These are phyloP conservation scores for Annona cherimola DNA, from an alignment of 164 flowering plant genomes.

Conservation along the genomic window DNA sequence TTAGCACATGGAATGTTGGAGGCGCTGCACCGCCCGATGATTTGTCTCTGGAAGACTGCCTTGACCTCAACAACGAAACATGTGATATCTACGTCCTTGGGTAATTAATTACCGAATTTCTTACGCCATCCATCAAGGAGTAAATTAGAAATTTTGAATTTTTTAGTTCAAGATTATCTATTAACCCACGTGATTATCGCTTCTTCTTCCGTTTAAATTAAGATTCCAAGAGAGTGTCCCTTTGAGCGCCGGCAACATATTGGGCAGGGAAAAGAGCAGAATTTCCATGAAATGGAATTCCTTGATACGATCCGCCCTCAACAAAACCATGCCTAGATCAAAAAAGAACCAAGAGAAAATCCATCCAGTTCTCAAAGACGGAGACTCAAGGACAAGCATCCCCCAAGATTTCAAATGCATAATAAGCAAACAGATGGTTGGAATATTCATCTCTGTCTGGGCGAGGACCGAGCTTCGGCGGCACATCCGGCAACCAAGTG, in stretches of 20 bases:
- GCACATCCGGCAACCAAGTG: conserved; percentile 40
- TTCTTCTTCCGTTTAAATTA: not conserved
- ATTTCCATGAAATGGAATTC: conserved; percentile 59
- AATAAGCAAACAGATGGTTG: conserved; percentile 76
- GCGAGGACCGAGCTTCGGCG: conserved; percentile 39
- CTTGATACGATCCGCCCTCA: conserved; percentile 52
- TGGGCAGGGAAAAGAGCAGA: conserved; percentile 46
- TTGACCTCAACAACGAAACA: conserved; percentile 8
- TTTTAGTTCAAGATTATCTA: not conserved
- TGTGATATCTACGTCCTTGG: conserved; percentile 26
- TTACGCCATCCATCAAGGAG: not conserved
- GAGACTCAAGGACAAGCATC: conserved; percentile 8
- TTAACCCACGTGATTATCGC: not conserved
- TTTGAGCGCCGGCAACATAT: conserved; percentile 47
- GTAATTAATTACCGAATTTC: conserved; percentile 11
- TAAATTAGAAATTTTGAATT: not conserved
- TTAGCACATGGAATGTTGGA: conserved; percentile 33
- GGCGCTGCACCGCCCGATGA: conserved; percentile 22
- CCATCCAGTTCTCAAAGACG: conserved; percentile 10
- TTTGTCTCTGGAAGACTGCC: conserved; percentile 19
- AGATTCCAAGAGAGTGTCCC: conserved; percentile 87
- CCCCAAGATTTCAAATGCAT: conserved; percentile 42
- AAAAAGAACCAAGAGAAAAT: conserved; percentile 14
- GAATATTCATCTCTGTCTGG: conserved; percentile 63
- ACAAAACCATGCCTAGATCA: conserved; percentile 23